Evolutionary conservation across 768 basidiomycete species (phyloP), one percentile per base, ranked within the genome.

Genomic region (Roridomyces roridus): DNA sequence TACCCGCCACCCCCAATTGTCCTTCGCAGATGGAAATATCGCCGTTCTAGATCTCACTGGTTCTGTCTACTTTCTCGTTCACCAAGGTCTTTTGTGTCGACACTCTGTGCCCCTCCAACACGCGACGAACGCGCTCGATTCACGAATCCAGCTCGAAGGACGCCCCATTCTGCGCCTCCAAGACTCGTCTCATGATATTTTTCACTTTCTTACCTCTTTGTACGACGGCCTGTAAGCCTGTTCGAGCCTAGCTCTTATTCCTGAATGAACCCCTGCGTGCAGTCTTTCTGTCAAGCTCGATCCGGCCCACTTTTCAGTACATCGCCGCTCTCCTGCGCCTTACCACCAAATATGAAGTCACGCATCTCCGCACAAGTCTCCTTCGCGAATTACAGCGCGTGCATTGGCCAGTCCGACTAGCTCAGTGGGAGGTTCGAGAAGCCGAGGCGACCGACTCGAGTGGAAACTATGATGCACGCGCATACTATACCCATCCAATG

Each of bases 221-320:
- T 92, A 90, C 62, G 89, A 90, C 60, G 88, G 88, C 66, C 76
- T 85, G 88, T 89, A 67, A 66, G 88, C 75, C n/a, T n/a, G n/a
- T n/a, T n/a, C n/a, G n/a, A n/a, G n/a, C n/a, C n/a, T n/a, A n/a
- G n/a, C n/a, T n/a, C n/a, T n/a, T n/a, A n/a, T n/a, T n/a, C n/a
- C n/a, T n/a, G n/a, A n/a, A n/a, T 41, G 64, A 51, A 59, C 69
- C 48, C 51, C 67, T 46, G 26, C 26, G 29, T 55, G 39, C 17
- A 82, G 85, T 44, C 80, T 82, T 53, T 70, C 74, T 35, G 57
- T 86, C 29, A 75, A 76, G 26, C 79, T 79, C 58, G 79, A 83
- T 61, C 68, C 68, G 36, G 66, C 67, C n/a, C 80, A 85, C 60
- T 88, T 90, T 64, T 53, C 73, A n/a, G 65, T 73, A 25, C n/a